Percentiles rank a stretch among this genome's conserved stretches.
Evolutionary conservation across 768 basidiomycete genomes (phyloP).

Genomic region (Podaxis rugospora): DNA sequence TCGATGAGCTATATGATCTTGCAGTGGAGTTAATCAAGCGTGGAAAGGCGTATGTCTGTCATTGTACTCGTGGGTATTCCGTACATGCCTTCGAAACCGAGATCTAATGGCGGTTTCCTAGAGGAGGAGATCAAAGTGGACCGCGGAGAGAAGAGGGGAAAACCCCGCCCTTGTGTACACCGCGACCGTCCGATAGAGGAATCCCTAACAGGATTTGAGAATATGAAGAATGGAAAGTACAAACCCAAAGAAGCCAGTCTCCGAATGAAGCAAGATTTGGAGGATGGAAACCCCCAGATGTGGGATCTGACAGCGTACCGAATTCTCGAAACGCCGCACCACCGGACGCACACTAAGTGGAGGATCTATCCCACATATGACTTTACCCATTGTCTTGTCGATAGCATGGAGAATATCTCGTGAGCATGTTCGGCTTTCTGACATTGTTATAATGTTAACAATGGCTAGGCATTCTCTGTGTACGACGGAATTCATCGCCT

Average conservation of each 20-base stretch:
- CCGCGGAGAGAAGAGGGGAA: constrained; percentile 80
- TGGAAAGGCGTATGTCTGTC: constrained; percentile 93
- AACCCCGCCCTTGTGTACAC: constrained; percentile 82
- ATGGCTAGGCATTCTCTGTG: constrained; percentile 88
- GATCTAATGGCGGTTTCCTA: constrained; percentile 25
- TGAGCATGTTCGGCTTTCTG: constrained; percentile 39
- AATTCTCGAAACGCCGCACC: constrained; percentile 86
- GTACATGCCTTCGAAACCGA: not conserved
- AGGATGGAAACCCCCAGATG: constrained; percentile 96
- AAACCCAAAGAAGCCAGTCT: constrained; percentile 88
- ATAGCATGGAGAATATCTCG: constrained; percentile 99
- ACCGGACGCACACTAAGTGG: constrained; percentile 92
- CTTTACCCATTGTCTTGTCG: constrained; percentile 96
- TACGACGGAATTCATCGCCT: constrained; percentile 92
- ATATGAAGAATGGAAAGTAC: constrained; percentile 90
- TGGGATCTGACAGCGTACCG: constrained; percentile 99
- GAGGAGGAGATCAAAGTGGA: constrained; percentile 91
- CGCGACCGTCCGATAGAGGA: constrained; percentile 82
- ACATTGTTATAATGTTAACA: not conserved
- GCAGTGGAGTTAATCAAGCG: constrained; percentile 86
- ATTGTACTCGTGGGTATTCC: constrained; percentile 81
- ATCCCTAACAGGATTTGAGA: constrained; percentile 83
- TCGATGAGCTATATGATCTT: constrained; percentile 78
- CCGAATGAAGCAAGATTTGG: constrained; percentile 95
- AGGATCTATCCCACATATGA: constrained; percentile 98